phyloP scores from a whole-genome alignment of 1,284 basidiomycete genomes.

The Earliella scabrosa region DNA sequence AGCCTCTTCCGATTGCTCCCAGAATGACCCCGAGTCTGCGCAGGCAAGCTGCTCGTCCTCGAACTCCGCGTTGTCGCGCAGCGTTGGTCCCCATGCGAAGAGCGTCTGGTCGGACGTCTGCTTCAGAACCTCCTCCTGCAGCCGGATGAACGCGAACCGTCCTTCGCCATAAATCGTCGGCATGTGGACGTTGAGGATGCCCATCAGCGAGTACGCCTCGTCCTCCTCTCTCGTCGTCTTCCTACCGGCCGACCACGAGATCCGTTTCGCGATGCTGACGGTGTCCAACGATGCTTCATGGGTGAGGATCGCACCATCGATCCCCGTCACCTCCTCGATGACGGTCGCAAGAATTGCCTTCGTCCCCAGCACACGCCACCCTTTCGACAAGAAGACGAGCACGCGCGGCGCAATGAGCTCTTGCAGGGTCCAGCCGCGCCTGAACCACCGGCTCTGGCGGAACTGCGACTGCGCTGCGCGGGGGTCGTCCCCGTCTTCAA shows the following conservation, averaged over 20 bases:
- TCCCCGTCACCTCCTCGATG: conserved; percentile 16
- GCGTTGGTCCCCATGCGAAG: conserved; percentile 13
- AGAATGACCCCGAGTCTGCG: neutral
- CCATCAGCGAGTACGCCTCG: conserved; percentile 21
- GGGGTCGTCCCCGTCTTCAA: conserved; percentile 10
- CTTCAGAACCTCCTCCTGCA: conserved; percentile 22
- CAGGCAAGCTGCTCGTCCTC: neutral
- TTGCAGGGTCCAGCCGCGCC: conserved; percentile 21
- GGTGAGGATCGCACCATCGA: conserved; percentile 14
- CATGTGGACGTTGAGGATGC: conserved; percentile 18
- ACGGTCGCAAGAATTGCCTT: conserved; percentile 13
- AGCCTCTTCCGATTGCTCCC: neutral
- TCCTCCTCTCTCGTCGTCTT: conserved; percentile 15
- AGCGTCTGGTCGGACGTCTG: conserved; percentile 16
- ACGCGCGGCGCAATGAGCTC: conserved; percentile 20
- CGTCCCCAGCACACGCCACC: conserved; percentile 13
- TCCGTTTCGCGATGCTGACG: conserved; percentile 17
- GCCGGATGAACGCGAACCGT: conserved; percentile 12
- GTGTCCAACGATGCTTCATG: conserved; percentile 4
- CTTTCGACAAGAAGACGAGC: conserved; percentile 14
- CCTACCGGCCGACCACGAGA: conserved; percentile 18
- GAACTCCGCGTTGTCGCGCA: conserved; percentile 6
- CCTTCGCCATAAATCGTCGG: conserved; percentile 21
- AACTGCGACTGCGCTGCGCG: conserved; percentile 1
- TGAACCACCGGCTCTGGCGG: conserved; percentile 17